These are phyloP conservation scores for Leccinum imitatum DNA, from an alignment of 768 basidiomycete species.

Conservation along the genomic window DNA sequence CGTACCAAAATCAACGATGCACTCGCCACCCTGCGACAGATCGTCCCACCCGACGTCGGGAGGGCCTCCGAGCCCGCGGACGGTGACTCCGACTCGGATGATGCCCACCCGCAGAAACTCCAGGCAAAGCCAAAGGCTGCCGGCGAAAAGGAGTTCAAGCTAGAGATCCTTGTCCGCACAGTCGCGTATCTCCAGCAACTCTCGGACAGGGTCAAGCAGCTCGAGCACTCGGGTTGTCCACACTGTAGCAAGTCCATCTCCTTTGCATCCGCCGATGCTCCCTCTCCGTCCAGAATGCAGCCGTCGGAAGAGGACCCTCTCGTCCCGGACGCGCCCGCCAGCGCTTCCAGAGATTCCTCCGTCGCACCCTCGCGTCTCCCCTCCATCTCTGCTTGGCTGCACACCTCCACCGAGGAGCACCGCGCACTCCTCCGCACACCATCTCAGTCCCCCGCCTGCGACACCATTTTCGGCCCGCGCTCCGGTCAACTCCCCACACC, in stretches of 20 bases:
- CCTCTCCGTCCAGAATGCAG: not conserved
- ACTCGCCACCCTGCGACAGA: constrained; percentile 67
- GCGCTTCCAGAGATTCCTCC: constrained; percentile 4
- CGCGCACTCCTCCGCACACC: constrained; percentile 34
- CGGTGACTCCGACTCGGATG: constrained; percentile 35
- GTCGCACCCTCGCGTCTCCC: constrained; percentile 47
- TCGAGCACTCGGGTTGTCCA: constrained; percentile 36
- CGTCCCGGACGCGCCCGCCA: not conserved
- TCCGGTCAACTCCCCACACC: constrained; percentile 49
- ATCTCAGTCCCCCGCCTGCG: constrained; percentile 36
- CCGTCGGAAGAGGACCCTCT: not conserved
- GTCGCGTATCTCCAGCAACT: constrained; percentile 78
- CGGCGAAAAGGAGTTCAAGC: constrained; percentile 87
- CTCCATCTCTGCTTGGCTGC: constrained; percentile 69
- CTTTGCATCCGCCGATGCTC: not conserved
- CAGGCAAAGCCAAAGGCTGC: constrained; percentile 34
- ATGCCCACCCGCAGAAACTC: constrained; percentile 28
- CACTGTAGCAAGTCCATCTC: constrained; percentile 24
- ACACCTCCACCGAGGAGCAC: constrained; percentile 24
- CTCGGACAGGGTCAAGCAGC: constrained; percentile 49
- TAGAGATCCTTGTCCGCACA: constrained; percentile 84
- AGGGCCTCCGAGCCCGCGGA: constrained; percentile 27
- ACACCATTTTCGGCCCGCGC: constrained; percentile 20
- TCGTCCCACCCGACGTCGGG: constrained; percentile 67
- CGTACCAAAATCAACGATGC: constrained; percentile 97